Conservation (phyloP, 495 filamentous ascomycete genomes). For the Penicillium malachiteum region DNA sequence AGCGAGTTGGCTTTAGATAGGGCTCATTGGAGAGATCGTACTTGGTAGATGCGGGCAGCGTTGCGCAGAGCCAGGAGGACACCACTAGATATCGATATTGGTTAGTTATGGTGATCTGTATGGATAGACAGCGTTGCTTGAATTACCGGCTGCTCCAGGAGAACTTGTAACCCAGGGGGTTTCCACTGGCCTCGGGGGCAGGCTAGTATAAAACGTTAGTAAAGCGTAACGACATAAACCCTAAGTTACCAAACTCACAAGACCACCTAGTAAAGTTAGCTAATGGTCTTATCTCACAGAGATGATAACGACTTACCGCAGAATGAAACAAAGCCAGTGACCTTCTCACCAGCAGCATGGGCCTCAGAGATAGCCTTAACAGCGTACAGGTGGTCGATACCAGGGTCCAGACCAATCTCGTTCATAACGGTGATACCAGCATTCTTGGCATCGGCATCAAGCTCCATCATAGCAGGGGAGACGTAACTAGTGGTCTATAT, state of each 20-base stretch:
- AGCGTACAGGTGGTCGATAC: slow-evolving; percentile 53
- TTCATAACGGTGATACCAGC: slow-evolving; percentile 98
- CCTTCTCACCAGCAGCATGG: slow-evolving; percentile 81
- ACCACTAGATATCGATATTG: slow-evolving; percentile 48
- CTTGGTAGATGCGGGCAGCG: slow-evolving; percentile 75
- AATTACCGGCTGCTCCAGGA: slow-evolving; percentile 61
- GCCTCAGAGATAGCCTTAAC: slow-evolving; percentile 82
- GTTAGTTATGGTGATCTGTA: slow-evolving; percentile 26
- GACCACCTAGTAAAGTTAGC: neutral
- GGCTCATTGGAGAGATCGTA: neutral
- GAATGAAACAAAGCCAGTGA: slow-evolving; percentile 79
- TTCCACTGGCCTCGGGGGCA: slow-evolving; percentile 79
- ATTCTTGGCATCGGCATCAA: slow-evolving; percentile 78
- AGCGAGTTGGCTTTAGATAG: neutral
- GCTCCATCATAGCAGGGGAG: slow-evolving; percentile 86
- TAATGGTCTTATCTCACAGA: neutral
- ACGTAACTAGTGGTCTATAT: slow-evolving; percentile 80
- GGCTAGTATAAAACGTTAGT: slow-evolving; percentile 44
- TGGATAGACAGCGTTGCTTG: neutral
- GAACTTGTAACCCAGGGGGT: slow-evolving; percentile 97
- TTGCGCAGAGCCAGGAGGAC: slow-evolving; percentile 85
- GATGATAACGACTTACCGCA: slow-evolving; percentile 63
- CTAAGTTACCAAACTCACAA: neutral
- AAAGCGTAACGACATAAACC: neutral
- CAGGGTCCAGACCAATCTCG: slow-evolving; percentile 76